A percentile compares a stretch with the other conserved stretches of the same genome.
These are phyloP conservation scores for Penicillium sp. DNA, from an alignment of 2,329 filamentous ascomycete genomes.

Conservation along the genomic window DNA sequence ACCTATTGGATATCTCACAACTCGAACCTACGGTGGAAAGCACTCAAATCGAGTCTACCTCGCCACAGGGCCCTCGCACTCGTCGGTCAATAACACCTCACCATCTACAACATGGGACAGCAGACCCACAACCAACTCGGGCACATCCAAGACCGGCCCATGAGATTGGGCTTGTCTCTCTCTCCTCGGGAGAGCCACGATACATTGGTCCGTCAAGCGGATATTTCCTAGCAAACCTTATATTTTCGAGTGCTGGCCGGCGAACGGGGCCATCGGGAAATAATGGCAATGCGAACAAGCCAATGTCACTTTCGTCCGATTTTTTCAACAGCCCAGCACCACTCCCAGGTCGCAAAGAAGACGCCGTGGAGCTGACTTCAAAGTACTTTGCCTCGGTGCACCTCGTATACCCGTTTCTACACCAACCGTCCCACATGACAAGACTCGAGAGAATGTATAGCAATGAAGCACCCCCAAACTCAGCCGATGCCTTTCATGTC, in stretches of 20 bases:
- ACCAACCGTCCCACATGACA: constrained; percentile 45
- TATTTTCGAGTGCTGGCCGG: constrained; percentile 44
- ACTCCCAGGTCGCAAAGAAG: constrained; percentile 35
- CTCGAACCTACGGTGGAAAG: background rate
- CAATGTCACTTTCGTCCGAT: constrained; percentile 26
- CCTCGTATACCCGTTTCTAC: constrained; percentile 52
- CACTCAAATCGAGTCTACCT: background rate
- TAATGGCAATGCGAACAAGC: constrained; percentile 11
- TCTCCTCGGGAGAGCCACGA: constrained; percentile 49
- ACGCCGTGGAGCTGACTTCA: constrained; percentile 45
- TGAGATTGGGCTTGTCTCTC: constrained; percentile 55
- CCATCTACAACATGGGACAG: constrained; percentile 13
- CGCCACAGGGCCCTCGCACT: background rate
- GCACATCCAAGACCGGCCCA: constrained; percentile 39
- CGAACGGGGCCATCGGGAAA: constrained; percentile 13
- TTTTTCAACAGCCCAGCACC: constrained; percentile 31
- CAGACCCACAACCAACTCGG: constrained; percentile 10
- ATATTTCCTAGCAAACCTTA: constrained; percentile 53
- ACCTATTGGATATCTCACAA: constrained; percentile 5
- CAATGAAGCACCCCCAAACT: constrained; percentile 22
- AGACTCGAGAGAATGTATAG: constrained; percentile 40
- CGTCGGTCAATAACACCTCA: background rate
- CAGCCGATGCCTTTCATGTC: constrained; percentile 48
- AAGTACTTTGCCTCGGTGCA: constrained; percentile 54
- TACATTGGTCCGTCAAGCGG: constrained; percentile 60